A percentile compares a stretch with the other conserved stretches of the same genome.
These are phyloP conservation scores for Microcos paniculata DNA, from an alignment of 345 rosid genomes.

Conservation along the genomic window DNA sequence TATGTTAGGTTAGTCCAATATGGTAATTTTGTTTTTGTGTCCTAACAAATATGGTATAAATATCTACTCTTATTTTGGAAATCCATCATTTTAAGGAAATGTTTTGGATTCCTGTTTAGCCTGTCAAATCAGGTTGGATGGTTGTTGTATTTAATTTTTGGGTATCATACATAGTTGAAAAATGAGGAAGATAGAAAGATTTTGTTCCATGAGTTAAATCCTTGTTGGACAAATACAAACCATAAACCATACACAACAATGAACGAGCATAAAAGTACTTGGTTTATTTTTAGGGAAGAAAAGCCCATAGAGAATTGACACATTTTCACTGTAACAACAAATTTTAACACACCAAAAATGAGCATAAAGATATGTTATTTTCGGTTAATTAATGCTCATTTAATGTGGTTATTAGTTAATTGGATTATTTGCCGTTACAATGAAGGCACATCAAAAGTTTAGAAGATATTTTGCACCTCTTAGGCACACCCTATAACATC, in stretches of 20 bases:
- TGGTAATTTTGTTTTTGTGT: background rate
- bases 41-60: background rate
- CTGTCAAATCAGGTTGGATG: background rate
- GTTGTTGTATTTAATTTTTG: background rate
- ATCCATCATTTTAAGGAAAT: background rate
- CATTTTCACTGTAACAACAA: background rate
- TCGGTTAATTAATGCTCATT: no score
- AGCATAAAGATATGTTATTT: no score
- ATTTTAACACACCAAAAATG: no score
- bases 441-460: background rate
- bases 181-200: no score
- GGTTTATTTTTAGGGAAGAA: no score
- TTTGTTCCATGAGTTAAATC: background rate
- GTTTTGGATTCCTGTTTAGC: background rate
- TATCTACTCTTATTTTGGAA: background rate
- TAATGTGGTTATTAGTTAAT: no score
- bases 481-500: no score
- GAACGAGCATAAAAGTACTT: no score
- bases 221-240: no score
- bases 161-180: background rate
- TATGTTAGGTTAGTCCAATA: background rate
- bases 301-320: background rate
- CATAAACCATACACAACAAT: no score
- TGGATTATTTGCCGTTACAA: background rate
- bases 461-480: no score